Percentiles rank a stretch among this genome's conserved stretches.
Evolutionary conservation across 441 rosid species (phyloP).

Genomic region (Aquilaria agallochum): DNA sequence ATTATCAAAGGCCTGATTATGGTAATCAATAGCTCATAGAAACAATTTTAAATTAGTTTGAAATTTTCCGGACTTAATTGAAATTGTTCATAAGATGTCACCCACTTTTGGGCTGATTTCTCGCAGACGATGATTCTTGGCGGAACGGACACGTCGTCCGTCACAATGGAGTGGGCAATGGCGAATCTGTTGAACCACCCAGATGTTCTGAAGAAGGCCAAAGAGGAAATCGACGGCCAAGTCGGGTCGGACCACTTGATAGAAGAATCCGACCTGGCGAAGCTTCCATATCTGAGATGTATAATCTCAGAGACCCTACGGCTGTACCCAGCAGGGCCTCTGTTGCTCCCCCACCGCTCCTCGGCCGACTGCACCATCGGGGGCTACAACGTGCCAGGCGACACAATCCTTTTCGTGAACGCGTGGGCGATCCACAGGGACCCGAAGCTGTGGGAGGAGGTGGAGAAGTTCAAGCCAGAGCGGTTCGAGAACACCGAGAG

Average conservation of each 20-base stretch:
- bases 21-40: constrained; percentile 9
- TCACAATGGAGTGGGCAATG: constrained; percentile 18
- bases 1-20: constrained; percentile 25
- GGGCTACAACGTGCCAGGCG: constrained; percentile 30
- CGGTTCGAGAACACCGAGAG: constrained; percentile 12
- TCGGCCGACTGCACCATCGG: constrained; percentile 34
- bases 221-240: constrained; percentile 15
- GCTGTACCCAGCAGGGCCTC: constrained; percentile 35
- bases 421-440: constrained; percentile 21
- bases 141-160: no score
- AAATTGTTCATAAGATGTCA: no score
- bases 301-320: constrained; percentile 37
- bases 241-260: constrained; percentile 15
- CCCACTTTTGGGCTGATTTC: no score
- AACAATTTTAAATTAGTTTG: no score
- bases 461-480: constrained; percentile 18
- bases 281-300: constrained; percentile 37
- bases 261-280: constrained; percentile 34
- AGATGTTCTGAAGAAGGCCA: constrained; percentile 22
- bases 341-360: constrained; percentile 40
- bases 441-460: constrained; percentile 12
- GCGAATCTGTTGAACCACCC: constrained; percentile 41
- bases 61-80: no score
- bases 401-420: constrained; percentile 20
- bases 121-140: no score